These are phyloP conservation scores for Cyclospora cayetanensis DNA, from an alignment of 169 alveolate species.

Conservation along the genomic window DNA sequence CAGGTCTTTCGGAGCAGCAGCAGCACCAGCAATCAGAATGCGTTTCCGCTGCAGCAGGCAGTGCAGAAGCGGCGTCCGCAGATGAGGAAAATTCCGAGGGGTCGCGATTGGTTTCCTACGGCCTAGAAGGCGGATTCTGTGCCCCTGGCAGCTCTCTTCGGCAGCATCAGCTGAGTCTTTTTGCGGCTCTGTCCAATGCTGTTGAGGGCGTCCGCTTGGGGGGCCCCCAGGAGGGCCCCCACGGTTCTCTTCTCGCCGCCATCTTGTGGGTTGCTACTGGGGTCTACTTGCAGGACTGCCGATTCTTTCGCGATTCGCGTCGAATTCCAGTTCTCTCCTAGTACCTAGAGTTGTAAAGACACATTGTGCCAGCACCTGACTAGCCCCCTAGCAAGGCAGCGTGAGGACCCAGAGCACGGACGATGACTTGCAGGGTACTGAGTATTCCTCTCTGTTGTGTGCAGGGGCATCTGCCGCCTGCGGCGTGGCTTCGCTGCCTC, in stretches of 20 bases:
- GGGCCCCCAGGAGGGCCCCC: constrained; percentile 28
- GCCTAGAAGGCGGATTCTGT: constrained; percentile 34
- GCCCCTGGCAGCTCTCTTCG: constrained; percentile 47
- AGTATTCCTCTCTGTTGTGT: not conserved
- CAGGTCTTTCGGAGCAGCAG: constrained; percentile 37
- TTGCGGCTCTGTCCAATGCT: constrained; percentile 25
- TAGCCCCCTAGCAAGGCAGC: not conserved
- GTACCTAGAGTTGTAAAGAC: not conserved
- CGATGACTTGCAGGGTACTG: not conserved
- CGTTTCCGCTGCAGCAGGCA: not conserved
- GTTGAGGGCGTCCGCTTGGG: constrained; percentile 33
- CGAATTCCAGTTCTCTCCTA: not conserved
- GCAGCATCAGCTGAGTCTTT: constrained; percentile 20
- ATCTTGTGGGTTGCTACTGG: not conserved
- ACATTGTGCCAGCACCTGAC: too few species aligned
- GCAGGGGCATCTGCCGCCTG: constrained; percentile 58
- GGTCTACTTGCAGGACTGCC: not conserved
- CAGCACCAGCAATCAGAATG: not conserved
- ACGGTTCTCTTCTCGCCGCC: constrained; percentile 38
- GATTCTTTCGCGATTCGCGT: not conserved
- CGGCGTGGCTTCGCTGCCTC: constrained; percentile 66
- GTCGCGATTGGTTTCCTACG: not conserved
- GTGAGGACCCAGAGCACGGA: not conserved
- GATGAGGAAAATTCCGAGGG: not conserved
- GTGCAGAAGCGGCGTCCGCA: not conserved